Evolutionary conservation across 805 yeast species (phyloP).

Genomic region (Saccharomycopsis guyanensis): DNA sequence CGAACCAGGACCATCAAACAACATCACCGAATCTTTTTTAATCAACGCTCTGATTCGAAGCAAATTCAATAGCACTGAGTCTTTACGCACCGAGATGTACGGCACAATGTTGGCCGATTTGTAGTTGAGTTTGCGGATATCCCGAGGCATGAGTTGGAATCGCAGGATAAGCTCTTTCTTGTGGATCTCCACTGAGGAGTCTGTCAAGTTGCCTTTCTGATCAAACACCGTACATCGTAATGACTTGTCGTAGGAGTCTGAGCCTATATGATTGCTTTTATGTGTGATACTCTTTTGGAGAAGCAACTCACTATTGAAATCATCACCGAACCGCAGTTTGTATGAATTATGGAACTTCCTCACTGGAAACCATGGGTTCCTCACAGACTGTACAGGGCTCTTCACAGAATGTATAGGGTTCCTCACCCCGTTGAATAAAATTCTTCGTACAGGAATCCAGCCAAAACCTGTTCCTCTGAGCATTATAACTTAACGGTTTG

Average conservation of each 20-base stretch:
- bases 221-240: conserved; percentile 70
- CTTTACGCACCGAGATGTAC: conserved; percentile 70
- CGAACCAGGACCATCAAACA: conserved; percentile 62
- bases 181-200: conserved; percentile 66
- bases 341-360: too few relatives aligned
- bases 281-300: conserved; percentile 14
- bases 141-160: conserved; percentile 77
- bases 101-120: conserved; percentile 71
- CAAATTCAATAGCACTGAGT: conserved; percentile 73
- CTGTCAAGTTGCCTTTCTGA: conserved; percentile 54
- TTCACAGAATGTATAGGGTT: too few relatives aligned
- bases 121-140: conserved; percentile 66
- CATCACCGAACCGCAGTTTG: neutral
- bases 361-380: too few relatives aligned
- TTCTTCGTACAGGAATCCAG: too few relatives aligned
- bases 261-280: conserved; percentile 4
- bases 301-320: conserved; percentile 12
- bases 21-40: conserved; percentile 68
- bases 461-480: too few relatives aligned
- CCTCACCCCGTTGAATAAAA: too few relatives aligned
- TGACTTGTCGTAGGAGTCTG: neutral
- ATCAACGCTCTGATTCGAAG: conserved; percentile 85
- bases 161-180: conserved; percentile 64
- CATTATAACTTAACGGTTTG: too few relatives aligned
- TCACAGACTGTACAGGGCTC: too few relatives aligned